A percentile compares a stretch with the other conserved stretches of the same genome.
Conservation (phyloP, 495 filamentous ascomycete species). For the Oleoguttula mirabilis region DNA sequence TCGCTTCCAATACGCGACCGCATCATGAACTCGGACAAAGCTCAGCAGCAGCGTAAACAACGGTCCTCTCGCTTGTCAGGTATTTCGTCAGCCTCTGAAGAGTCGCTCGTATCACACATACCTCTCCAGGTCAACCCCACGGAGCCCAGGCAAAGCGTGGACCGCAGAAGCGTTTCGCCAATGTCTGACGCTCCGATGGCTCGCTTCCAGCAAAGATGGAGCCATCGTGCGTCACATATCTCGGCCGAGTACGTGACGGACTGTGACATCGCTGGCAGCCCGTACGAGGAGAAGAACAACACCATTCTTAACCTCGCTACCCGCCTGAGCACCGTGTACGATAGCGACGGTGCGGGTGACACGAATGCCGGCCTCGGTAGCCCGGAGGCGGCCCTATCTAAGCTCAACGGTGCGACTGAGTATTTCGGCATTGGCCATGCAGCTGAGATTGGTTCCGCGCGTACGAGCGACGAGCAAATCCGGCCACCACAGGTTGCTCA, state of each 20-base stretch:
- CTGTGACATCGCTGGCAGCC: constrained; percentile 12
- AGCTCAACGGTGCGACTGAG: constrained; percentile 9
- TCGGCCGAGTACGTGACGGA: constrained; percentile 10
- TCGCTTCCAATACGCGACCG: constrained; percentile 5
- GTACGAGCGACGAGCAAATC: background rate
- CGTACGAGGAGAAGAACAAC: constrained; percentile 5
- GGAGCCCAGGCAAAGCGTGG: constrained; percentile 5
- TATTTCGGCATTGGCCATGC: background rate
- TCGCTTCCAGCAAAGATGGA: constrained; percentile 14
- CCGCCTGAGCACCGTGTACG: constrained; percentile 15
- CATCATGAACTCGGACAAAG: constrained; percentile 10
- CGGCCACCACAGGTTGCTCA: background rate
- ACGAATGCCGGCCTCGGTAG: constrained; percentile 2
- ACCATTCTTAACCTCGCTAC: constrained; percentile 1
- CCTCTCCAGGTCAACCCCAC: background rate
- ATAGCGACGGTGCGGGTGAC: constrained; percentile 5
- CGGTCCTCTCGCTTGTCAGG: background rate
- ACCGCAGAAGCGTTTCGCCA: constrained; percentile 7
- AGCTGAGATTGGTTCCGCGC: constrained; percentile 4
- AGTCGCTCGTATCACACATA: background rate
- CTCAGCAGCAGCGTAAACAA: constrained; percentile 10
- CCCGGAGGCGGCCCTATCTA: constrained; percentile 13
- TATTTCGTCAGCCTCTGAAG: constrained; percentile 2
- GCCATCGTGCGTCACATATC: constrained; percentile 14
- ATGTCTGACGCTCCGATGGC: constrained; percentile 4